Evolutionary conservation across 73 alveolate species (phyloP).

Genomic region (Paramecium tetraurelia): DNA sequence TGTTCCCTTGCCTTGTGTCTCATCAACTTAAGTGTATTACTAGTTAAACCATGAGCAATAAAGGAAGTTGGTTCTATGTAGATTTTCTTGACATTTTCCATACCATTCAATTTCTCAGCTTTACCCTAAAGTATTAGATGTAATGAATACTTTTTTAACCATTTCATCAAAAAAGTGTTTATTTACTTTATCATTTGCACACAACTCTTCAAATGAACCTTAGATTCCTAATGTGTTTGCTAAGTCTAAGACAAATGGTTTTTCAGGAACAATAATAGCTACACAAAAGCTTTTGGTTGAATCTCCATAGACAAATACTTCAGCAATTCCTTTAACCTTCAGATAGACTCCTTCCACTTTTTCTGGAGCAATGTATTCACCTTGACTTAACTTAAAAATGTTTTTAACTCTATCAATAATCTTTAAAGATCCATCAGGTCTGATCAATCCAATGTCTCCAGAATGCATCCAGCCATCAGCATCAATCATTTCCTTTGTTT

Average conservation of each 20-base stretch:
- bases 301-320: constrained; percentile 95
- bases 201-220: constrained; percentile 60
- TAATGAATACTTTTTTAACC: constrained; percentile 15
- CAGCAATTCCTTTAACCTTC: constrained; percentile 78
- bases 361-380: constrained; percentile 97
- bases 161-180: constrained; percentile 53
- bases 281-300: constrained; percentile 81
- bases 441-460: constrained; percentile 89
- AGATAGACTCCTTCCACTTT: constrained; percentile 83
- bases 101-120: constrained; percentile 70
- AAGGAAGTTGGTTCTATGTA: constrained; percentile 72
- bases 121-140: constrained; percentile 44
- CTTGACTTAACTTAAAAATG: constrained; percentile 90
- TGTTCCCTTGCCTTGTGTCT: constrained; percentile 79
- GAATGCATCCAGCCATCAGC: constrained; percentile 95
- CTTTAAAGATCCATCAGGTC: constrained; percentile 71
- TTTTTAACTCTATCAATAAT: constrained; percentile 91
- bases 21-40: constrained; percentile 89
- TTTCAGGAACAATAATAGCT: constrained; percentile 88
- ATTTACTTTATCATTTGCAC: constrained; percentile 26
- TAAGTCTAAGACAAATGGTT: constrained; percentile 63
- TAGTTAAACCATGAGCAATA: constrained; percentile 72
- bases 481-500: constrained; percentile 87
- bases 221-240: constrained; percentile 21
- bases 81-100: constrained; percentile 83